Base-by-base conservation (phyloP, 1,284 basidiomycete genomes). In the Cutaneotrichosporon sp. region DNA sequence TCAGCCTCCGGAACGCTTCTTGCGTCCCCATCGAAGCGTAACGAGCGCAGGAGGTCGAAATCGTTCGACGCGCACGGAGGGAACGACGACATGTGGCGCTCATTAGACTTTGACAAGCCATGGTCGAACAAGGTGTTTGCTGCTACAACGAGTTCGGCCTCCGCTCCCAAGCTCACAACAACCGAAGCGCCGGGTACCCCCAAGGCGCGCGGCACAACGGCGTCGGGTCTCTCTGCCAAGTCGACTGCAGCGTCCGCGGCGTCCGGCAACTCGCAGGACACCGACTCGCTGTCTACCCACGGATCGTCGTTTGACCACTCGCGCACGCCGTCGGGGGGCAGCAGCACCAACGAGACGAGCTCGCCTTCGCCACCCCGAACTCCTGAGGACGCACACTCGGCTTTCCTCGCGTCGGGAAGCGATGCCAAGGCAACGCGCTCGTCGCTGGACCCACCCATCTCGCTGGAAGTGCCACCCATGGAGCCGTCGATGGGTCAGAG, bases 311-410 rank as follows among this genome's bases (percentile, higher is more conserved):
- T 62, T 4, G 67, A 68, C 46, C 69, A 72, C 49, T 64, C 60
- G 19, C 60, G 68, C n/a, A 71, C 73, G 1, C 66, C 68, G n/a
- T 74, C 72, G 0, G 63, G 66, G 19, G 63, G 66, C 3, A 66
- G 66, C 19, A 71, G 70, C 12, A 67, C 63, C 3, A 63, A 70
- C 35, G 72, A 70, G 20, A 67, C 70, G 4, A 58, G 64, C 20
- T 69, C 71, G 12, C 69, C 72, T 8, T 66, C 66, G 8, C 71
- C 71, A 16, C 74, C 72, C 3, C 60, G 55, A 3, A 72, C 71
- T 2, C 68, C 66, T 2, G 59, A 62, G n/a, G 62, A 66, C 43
- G 62, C 53, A 0, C 51, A 59, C 32, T 46, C 57, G 4, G 46
- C 47, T 0, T 52, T 59, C 45, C 47, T 52, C 16, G 39, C 38